Evolutionary conservation across 2,329 filamentous ascomycete species (phyloP).

Genomic region (Blumeria graminis): DNA sequence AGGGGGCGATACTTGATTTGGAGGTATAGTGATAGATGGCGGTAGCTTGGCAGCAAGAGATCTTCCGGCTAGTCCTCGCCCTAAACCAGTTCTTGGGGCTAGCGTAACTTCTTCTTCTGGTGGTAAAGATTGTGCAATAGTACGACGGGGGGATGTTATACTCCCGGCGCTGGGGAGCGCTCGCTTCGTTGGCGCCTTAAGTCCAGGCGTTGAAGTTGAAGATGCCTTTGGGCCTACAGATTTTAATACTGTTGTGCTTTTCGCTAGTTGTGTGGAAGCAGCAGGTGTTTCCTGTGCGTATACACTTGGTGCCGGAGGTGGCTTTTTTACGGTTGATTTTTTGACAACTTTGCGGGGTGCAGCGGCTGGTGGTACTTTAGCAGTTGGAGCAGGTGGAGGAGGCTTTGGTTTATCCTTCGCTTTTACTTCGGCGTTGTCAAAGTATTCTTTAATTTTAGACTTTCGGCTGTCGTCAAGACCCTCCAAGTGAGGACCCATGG

Average conservation of each 20-base stretch:
- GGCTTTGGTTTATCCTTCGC: slow-evolving; percentile 84
- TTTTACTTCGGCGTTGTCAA: slow-evolving; percentile 59
- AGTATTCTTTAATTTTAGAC: slow-evolving; percentile 84
- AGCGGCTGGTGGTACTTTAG: slow-evolving; percentile 21
- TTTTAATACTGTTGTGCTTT: slow-evolving; percentile 24
- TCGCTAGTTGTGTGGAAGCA: slow-evolving; percentile 32
- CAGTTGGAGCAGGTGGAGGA: slow-evolving; percentile 35
- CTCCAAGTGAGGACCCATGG: slow-evolving; percentile 81
- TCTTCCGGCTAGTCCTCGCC: slow-evolving; percentile 55
- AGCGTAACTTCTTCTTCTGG: slow-evolving; percentile 19
- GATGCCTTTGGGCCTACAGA: slow-evolving; percentile 29
- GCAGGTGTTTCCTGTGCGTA: slow-evolving; percentile 27
- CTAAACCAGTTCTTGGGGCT: slow-evolving; percentile 15
- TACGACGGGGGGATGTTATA: slow-evolving; percentile 14
- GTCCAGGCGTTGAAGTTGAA: slow-evolving; percentile 19
- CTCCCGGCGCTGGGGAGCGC: slow-evolving; percentile 23
- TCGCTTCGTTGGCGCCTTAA: slow-evolving; percentile 36
- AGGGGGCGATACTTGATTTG: slow-evolving; percentile 14
- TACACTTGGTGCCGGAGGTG: slow-evolving; percentile 21
- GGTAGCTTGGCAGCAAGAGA: slow-evolving; percentile 54
- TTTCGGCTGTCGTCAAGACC: slow-evolving; percentile 90
- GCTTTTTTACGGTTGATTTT: slow-evolving; percentile 22
- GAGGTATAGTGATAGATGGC: slow-evolving; percentile 26
- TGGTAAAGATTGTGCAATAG: slow-evolving; percentile 23
- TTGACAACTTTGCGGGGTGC: slow-evolving; percentile 22